Percentiles rank a stretch among this genome's conserved stretches.
These are phyloP conservation scores for Nepenthes gracilis DNA, from an alignment of 148 eudicot species.

Conservation along the genomic window DNA sequence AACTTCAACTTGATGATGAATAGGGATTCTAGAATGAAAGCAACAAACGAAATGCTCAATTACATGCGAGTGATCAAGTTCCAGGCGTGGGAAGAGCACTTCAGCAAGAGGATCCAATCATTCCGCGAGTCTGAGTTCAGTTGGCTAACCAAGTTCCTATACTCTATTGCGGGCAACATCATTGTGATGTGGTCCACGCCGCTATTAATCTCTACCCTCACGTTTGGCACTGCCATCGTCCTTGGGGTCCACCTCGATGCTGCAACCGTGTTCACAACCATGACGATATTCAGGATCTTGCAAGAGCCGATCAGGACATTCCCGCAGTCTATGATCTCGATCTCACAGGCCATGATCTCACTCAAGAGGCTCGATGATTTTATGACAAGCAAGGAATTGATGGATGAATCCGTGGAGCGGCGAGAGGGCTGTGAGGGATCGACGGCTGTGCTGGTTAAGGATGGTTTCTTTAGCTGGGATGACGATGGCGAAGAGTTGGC, in stretches of 20 bases:
- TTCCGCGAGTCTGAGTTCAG: conserved; percentile 59
- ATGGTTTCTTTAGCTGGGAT: conserved; percentile 79
- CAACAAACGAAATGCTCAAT: conserved; percentile 87
- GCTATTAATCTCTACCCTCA: conserved; percentile 38
- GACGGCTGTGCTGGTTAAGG: conserved; percentile 55
- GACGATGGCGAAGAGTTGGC: conserved; percentile 50
- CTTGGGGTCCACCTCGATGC: conserved; percentile 66
- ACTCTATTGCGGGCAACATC: conserved; percentile 45
- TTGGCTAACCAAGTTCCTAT: conserved; percentile 73
- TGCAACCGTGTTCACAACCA: conserved; percentile 77
- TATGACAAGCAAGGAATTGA: conserved; percentile 70
- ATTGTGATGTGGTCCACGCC: conserved; percentile 82
- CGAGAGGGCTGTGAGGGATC: conserved; percentile 32
- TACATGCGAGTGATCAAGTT: conserved; percentile 92
- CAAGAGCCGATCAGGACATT: conserved; percentile 88
- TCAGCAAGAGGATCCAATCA: conserved; percentile 47
- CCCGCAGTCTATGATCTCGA: conserved; percentile 86
- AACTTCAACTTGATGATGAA: conserved; percentile 55
- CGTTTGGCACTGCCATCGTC: conserved; percentile 63
- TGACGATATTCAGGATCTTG: conserved; percentile 59
- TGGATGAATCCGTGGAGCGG: conserved; percentile 50
- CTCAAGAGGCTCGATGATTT: conserved; percentile 59
- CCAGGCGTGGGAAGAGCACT: conserved; percentile 96
- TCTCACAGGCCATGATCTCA: conserved; percentile 88
- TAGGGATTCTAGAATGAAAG: conserved; percentile 86